phyloP scores from a whole-genome alignment of 495 filamentous ascomycete species.

The Rostrohypoxylon terebratum region DNA sequence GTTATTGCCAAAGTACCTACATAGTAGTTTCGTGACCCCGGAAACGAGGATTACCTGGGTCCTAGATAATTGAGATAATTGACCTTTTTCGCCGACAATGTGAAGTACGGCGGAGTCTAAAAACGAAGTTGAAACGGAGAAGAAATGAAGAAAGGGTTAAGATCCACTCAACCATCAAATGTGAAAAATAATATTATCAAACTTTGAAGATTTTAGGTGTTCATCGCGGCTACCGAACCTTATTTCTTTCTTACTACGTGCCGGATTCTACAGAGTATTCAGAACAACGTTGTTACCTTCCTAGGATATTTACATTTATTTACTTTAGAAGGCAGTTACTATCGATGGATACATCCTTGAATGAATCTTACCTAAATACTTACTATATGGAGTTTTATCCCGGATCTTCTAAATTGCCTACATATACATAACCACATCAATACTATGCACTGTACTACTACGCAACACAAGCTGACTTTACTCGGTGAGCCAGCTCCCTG shows the following conservation, averaged over 20 bases:
- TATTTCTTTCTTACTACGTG: background rate
- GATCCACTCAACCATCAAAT: slow-evolving; percentile 1
- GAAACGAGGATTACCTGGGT: background rate
- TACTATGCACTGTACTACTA: too few relatives aligned
- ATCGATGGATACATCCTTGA: background rate
- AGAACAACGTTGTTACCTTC: background rate
- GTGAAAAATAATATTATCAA: background rate
- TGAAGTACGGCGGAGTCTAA: too few relatives aligned
- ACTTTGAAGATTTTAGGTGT: background rate
- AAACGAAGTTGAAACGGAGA: background rate
- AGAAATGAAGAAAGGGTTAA: background rate
- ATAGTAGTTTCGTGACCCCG: slow-evolving; percentile 16
- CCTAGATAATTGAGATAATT: too few relatives aligned
- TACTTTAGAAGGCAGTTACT: background rate
- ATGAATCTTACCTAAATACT: slow-evolving; percentile 6
- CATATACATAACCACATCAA: slow-evolving; percentile 10
- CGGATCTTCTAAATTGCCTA: background rate
- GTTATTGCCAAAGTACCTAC: too few relatives aligned
- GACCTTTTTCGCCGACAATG: too few relatives aligned
- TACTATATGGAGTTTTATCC: background rate
- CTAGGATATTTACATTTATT: slow-evolving; percentile 1
- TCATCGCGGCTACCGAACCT: background rate
- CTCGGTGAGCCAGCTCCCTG: slow-evolving; percentile 22
- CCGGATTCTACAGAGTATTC: too few relatives aligned
- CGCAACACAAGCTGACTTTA: background rate